Evolutionary conservation across 352 stramenopile genomes (phyloP), one percentile per base, ranked within the genome.

Genomic region (Albugo candida): DNA sequence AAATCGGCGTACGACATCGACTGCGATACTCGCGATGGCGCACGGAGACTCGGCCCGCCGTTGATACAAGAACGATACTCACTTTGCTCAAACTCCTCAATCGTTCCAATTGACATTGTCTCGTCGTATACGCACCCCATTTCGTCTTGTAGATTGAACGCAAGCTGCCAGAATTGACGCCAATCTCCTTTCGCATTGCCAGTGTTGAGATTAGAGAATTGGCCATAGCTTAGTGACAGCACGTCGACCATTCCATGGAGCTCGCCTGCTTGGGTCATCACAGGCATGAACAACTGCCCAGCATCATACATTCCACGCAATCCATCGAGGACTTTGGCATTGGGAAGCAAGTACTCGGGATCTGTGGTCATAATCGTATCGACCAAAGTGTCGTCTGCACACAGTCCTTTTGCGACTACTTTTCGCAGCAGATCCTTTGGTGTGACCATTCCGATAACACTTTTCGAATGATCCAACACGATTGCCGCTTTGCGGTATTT

Each of bases 11-110:
- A 92, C 27, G 75, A 70, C 36, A 64, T 67, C 12, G 76, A 19
- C 21, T 34, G 19, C 12, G 38, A 27, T 18, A 31, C 24, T 8
- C 24, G 24, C 3, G 24, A 10, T 8, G 24, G 3, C 8, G 24
- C 3, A 31, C 24, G 24, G 3, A 31, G 24, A 31, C 24, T 8
- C 24, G 3, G 24, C 3, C 24, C 34, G 14, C 38, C 24, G 14
- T 51, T 13, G 48, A 45, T 20, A 14, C 34, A 31, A 31, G 24
- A 3, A 31, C 24, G 24, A 31, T 71, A 82, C 56, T 93, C 80
- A 41, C 64, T 85, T 13, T 77, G 78, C 50, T 91, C 78, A 47
- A 93, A 93, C 37, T 92, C 80, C 48, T 93, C 80, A 41, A 93
- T 93, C 3, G 80, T 93, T 13, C 78, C 77, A 2, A 93, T 75